These are phyloP conservation scores for Theobroma cacao DNA, from an alignment of 345 rosid species.

Conservation along the genomic window DNA sequence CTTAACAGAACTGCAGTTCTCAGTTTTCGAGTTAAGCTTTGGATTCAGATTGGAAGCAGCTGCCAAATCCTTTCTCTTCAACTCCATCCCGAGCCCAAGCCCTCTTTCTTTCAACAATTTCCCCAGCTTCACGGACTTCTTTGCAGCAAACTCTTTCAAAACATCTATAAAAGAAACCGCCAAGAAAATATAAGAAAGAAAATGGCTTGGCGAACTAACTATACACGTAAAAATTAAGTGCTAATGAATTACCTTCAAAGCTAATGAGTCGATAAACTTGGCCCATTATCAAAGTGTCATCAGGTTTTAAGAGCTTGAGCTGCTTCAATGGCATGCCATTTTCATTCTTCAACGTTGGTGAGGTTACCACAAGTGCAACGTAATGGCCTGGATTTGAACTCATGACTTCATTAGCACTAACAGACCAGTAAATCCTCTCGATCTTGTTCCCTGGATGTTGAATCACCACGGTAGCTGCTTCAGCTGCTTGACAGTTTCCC, in stretches of 20 bases:
- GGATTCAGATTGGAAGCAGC: slow-evolving; percentile 18
- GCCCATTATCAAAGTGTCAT: slow-evolving; percentile 68
- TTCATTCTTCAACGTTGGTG: slow-evolving; percentile 39
- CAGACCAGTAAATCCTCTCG: slow-evolving; percentile 73
- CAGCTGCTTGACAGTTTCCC: slow-evolving; percentile 96
- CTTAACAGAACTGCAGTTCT: slow-evolving; percentile 19
- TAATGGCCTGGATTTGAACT: slow-evolving; percentile 74
- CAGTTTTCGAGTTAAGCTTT: slow-evolving; percentile 22
- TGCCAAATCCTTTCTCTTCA: slow-evolving; percentile 30
- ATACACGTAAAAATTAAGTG: background rate
- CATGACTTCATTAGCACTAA: slow-evolving; percentile 73
- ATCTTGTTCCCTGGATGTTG: slow-evolving; percentile 73
- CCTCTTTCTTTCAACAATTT: slow-evolving; percentile 59
- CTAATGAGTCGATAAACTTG: slow-evolving; percentile 74
- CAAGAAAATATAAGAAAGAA: background rate
- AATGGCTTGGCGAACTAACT: background rate
- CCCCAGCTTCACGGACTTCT: slow-evolving; percentile 73
- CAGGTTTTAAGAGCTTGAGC: slow-evolving; percentile 79
- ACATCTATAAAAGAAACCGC: slow-evolving; percentile 41
- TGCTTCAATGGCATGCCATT: slow-evolving; percentile 60
- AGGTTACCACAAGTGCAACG: slow-evolving; percentile 63
- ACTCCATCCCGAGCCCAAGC: slow-evolving; percentile 24
- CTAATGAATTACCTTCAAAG: slow-evolving; percentile 57
- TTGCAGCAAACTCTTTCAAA: slow-evolving; percentile 67
- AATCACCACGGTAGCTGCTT: slow-evolving; percentile 75